Conservation (phyloP, 371 early-diverging fungal species). For the Actinomortierella ambigua region DNA sequence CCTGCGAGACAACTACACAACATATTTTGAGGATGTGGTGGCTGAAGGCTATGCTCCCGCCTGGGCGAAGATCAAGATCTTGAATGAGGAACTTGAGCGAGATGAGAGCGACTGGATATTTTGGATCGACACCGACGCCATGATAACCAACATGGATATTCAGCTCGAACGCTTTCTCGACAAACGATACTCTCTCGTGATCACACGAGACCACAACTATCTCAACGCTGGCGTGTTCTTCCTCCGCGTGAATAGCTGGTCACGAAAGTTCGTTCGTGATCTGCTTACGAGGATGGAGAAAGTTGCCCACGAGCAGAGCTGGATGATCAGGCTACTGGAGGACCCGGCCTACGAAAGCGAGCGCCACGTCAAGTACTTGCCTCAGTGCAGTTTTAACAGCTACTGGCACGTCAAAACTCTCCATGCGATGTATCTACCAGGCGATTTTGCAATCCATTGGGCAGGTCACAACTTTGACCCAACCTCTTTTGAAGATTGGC, state of each 20-base stretch:
- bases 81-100: constrained; percentile 19
- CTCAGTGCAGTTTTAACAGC: constrained; percentile 38
- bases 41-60: constrained; percentile 11
- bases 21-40: constrained; percentile 20
- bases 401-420: constrained; percentile 23
- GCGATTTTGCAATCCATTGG: constrained; percentile 35
- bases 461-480: constrained; percentile 25
- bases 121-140: constrained; percentile 31
- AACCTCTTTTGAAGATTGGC: constrained; percentile 14
- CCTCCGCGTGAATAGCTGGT: constrained; percentile 32
- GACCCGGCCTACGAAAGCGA: constrained; percentile 2
- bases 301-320: constrained; percentile 14
- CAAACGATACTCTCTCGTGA: constrained; percentile 21
- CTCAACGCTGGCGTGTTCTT: constrained; percentile 29
- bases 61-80: constrained; percentile 28
- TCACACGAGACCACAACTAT: constrained; percentile 16
- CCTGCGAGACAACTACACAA: constrained; percentile 26
- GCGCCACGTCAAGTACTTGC: constrained; percentile 25
- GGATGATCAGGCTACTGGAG: constrained; percentile 23
- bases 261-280: constrained; percentile 13
- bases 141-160: constrained; percentile 30
- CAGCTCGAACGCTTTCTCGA: constrained; percentile 24
- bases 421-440: constrained; percentile 25
- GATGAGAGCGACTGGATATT: constrained; percentile 30
- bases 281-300: neutral